Evolutionary conservation across 2,329 filamentous ascomycete species (phyloP).

Genomic region (Hypomyces perniciosus): DNA sequence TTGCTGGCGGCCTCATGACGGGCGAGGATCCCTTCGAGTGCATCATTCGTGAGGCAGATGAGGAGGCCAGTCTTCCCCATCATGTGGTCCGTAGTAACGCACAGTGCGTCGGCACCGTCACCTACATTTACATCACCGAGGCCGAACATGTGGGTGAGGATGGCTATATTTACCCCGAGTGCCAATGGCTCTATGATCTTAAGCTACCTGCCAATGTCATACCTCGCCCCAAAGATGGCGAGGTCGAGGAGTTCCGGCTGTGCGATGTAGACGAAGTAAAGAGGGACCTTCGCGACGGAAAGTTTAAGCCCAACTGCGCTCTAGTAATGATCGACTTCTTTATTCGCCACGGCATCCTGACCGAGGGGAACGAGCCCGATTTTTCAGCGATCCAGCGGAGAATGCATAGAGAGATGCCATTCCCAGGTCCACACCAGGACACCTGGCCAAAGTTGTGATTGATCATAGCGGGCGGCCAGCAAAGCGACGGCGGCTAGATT

Average conservation of each 20-base stretch:
- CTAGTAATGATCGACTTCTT: constrained; percentile 85
- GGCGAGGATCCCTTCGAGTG: constrained; percentile 76
- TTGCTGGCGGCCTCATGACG: constrained; percentile 72
- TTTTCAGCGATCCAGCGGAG: constrained; percentile 69
- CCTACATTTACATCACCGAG: constrained; percentile 79
- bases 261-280: constrained; percentile 72
- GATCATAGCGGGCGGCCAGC: background rate
- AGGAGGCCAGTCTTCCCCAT: constrained; percentile 79
- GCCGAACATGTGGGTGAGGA: constrained; percentile 71
- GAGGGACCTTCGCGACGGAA: constrained; percentile 59
- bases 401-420: constrained; percentile 73
- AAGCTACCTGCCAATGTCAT: constrained; percentile 63
- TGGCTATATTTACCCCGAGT: constrained; percentile 81
- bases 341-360: constrained; percentile 75
- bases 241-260: constrained; percentile 80
- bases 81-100: constrained; percentile 57
- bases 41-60: constrained; percentile 76
- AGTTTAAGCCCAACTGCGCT: constrained; percentile 92
- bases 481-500: background rate
- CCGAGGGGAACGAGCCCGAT: constrained; percentile 68
- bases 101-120: constrained; percentile 61
- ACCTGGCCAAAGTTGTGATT: constrained; percentile 19
- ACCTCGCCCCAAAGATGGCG: constrained; percentile 75
- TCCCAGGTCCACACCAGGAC: constrained; percentile 60
- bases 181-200: constrained; percentile 87